Evolutionary conservation across 2,329 filamentous ascomycete species (phyloP), one percentile per base, ranked within the genome.

Genomic region (Volutella citrinella): DNA sequence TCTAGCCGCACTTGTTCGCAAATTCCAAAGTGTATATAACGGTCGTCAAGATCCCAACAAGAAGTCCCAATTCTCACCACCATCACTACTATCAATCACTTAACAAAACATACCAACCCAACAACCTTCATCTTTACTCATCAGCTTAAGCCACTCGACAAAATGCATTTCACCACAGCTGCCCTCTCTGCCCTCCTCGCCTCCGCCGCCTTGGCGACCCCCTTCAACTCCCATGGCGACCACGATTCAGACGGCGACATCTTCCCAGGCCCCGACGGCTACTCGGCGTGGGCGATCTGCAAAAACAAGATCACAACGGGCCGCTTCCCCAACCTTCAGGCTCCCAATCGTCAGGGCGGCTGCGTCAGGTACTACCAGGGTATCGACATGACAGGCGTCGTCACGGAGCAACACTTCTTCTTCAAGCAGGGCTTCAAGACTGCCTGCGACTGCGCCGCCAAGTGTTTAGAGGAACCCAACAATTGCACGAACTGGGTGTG

Each of bases 321-420:
- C n/a, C 34, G 30, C 22, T 41, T 41, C 34, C 38, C 38, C 4
- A 26, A 18, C 10, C 38, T 41, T 11, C 34, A 36, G 29, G 38
- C 34, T 5, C 38, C 38, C 25, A 33, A 33, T 21, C 16, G 27
- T n/a, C 4, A 34, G 3, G 38, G 38, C 17, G 38, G 38, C 34
- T 41, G 38, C 30, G 34, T 41, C 30, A 30, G 38, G 8, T 37
- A 41, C 34, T 41, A 26, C 26, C 38, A 27, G 20, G 38, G 38
- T 13, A 41, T 41, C 27, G 38, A 41, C 30, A 41, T 41, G 25
- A 41, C 38, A 20, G 38, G 38, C 22, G 38, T 41, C 34, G 38
- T 41, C 16, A 37, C 38, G 16, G 38, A 37, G 26, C 30, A 22
- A 15, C 38, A 41, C 33, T 37, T 41, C 18, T 37, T 24, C 34